Evolutionary conservation across 805 yeast genomes (phyloP).

Genomic region (Metschnikowia kunwiensis): DNA sequence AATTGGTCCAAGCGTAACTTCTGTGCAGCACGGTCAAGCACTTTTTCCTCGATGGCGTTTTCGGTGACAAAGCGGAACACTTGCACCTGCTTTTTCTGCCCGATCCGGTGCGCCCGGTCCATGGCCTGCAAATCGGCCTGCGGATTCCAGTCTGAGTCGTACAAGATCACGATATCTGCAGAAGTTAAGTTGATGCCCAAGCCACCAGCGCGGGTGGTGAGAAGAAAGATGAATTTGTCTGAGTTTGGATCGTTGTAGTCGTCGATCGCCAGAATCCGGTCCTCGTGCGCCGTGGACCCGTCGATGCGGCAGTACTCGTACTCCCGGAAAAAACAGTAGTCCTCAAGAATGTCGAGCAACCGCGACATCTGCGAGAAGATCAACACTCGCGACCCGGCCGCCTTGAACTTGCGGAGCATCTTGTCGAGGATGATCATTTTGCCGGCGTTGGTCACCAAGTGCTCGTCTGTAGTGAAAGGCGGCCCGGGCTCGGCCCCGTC

Average conservation of each 20-base stretch:
- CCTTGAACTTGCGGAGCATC: constrained; percentile 64
- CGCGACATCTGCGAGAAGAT: constrained; percentile 95
- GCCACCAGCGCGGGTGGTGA: constrained; percentile 97
- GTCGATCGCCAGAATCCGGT: constrained; percentile 88
- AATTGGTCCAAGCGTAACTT: constrained; percentile 88
- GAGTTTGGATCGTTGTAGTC: constrained; percentile 82
- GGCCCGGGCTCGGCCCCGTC: constrained; percentile 99
- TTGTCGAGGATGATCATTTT: constrained; percentile 88
- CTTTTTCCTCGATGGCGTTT: constrained; percentile 94
- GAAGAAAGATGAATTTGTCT: constrained; percentile 75
- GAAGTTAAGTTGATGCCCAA: constrained; percentile 89
- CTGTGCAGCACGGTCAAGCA: constrained; percentile 92
- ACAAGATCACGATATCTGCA: constrained; percentile 85
- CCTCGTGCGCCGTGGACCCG: constrained; percentile 91
- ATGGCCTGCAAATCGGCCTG: constrained; percentile 97
- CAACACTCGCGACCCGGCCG: constrained; percentile 82
- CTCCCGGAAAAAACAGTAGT: constrained; percentile 81
- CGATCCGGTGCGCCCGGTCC: constrained; percentile 98
- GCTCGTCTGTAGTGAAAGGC: constrained; percentile 94
- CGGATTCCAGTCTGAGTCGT: constrained; percentile 97
- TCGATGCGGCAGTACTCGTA: constrained; percentile 89
- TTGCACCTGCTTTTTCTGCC: constrained; percentile 92
- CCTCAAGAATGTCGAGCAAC: constrained; percentile 84
- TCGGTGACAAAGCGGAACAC: constrained; percentile 93
- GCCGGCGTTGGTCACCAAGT: constrained; percentile 83